Conservation (phyloP, 352 stramenopile species). For the Pythium insidiosum region DNA sequence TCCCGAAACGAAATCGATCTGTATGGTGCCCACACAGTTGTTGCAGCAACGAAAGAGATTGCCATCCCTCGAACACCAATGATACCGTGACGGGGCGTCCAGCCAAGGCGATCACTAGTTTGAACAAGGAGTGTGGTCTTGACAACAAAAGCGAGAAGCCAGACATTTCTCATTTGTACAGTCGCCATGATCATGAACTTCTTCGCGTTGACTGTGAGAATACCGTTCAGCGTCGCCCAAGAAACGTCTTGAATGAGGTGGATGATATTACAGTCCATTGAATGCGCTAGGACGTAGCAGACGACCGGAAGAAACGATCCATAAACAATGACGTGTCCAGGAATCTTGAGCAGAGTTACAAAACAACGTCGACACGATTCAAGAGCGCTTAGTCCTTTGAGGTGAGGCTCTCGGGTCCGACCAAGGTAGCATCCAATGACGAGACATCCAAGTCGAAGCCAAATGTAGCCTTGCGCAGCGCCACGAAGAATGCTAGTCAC, state of each 20-base stretch:
- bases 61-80: not conserved
- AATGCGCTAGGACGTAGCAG: constrained; percentile 20
- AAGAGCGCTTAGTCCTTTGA: not conserved
- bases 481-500: constrained; percentile 1
- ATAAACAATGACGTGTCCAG: constrained; percentile 15
- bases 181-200: constrained; percentile 9
- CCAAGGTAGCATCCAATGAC: constrained; percentile 3
- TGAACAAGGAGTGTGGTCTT: too few relatives aligned
- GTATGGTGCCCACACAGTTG: constrained; percentile 4
- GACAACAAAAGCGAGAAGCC: too few relatives aligned
- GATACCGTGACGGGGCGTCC: constrained; percentile 3
- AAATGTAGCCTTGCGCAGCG: constrained; percentile 12
- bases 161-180: constrained; percentile 32
- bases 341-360: constrained; percentile 8
- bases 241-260: constrained; percentile 16
- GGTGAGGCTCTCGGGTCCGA: not conserved
- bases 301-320: constrained; percentile 22
- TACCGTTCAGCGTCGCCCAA: constrained; percentile 14
- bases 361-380: not conserved
- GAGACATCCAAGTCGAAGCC: constrained; percentile 9
- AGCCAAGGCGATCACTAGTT: constrained; percentile 8
- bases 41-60: not conserved
- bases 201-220: constrained; percentile 10
- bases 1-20: constrained; percentile 1
- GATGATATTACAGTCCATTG: constrained; percentile 13